Evolutionary conservation across 345 rosid genomes (phyloP).

Genomic region (Populus deltoides): DNA sequence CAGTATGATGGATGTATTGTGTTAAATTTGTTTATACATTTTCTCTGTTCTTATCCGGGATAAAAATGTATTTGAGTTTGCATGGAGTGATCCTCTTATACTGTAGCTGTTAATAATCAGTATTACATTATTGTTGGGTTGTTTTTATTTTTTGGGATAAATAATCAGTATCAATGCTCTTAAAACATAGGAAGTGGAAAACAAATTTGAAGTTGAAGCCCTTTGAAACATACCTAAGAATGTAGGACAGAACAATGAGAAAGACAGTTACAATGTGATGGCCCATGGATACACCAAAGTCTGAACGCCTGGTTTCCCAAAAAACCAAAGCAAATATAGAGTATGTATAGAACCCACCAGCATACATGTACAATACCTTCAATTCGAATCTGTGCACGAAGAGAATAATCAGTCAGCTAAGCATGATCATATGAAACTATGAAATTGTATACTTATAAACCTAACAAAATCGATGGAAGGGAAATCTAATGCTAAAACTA

Average conservation of each 20-base stretch:
- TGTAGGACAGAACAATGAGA: slow-evolving; percentile 62
- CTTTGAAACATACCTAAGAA: slow-evolving; percentile 47
- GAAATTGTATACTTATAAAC: not conserved
- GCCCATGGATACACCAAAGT: slow-evolving; percentile 65
- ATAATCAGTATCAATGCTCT: not conserved
- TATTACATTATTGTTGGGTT: no score
- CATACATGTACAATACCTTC: slow-evolving; percentile 68
- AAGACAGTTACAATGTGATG: slow-evolving; percentile 59
- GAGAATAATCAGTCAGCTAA: slow-evolving; percentile 12
- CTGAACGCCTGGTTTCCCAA: slow-evolving; percentile 85
- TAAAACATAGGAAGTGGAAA: not conserved
- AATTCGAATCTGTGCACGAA: slow-evolving; percentile 52
- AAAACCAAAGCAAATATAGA: slow-evolving; percentile 71
- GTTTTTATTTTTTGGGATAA: no score
- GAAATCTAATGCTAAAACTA: not conserved
- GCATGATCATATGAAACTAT: not conserved
- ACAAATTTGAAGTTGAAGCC: not conserved
- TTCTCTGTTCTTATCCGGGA: no score
- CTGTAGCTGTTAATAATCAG: not conserved
- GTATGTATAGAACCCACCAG: slow-evolving; percentile 76
- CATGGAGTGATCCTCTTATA: not conserved
- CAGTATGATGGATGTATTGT: no score
- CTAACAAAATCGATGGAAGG: not conserved
- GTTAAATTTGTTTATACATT: no score
- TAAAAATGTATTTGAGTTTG: not conserved